Base-by-base conservation (phyloP, 1,284 basidiomycete genomes). In the Ganoderma sinense region DNA sequence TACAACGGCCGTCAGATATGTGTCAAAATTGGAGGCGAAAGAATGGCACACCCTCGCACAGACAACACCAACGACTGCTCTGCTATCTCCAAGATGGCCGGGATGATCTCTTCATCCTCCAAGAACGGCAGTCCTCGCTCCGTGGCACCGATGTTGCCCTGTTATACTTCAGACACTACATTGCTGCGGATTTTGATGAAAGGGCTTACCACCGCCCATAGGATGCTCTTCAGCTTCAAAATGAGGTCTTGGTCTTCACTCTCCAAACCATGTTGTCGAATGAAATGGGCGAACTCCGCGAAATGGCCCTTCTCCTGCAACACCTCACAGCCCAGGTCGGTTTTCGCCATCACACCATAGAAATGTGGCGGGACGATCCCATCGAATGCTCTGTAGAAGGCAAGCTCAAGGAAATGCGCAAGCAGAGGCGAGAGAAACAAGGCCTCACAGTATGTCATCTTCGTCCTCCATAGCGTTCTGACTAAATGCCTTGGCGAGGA, bases 321-420 rank as follows among this genome's bases (percentile, higher is more conserved):
- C 16, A 97, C 91, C 77, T 94, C 92, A 80, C 97, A 97, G 0
- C 98, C 98, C 66, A 97, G 91, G 63, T 94, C 92, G 0, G 98
- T 99, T 80, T 98, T 98, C 58, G 96, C 93, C 85, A 99, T 94
- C 80, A 99, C 97, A 29, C 97, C 97, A 76, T 99, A 98, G 82
- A 99, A 99, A 80, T 99, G 97, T 4, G 94, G 91, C 1, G 98
- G 98, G 1, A 96, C 93, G 2, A 92, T 91, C 16, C 94, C 94
- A 67, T 97, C 96, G 72, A 94, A 95, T n/a, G 87, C 85, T 41
- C 91, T 93, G 68, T 5, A 66, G 41, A 66, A 59, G 3, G 23
- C 13, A 26, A 48, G 18, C 26, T 40, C 31, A 40, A 26, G 3
- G 39, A 11, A 26, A 39, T 18, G 18, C 11, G 8, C 16, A 48